Conservation (phyloP, 768 basidiomycete genomes). For the Hysterangium stoloniferum region DNA sequence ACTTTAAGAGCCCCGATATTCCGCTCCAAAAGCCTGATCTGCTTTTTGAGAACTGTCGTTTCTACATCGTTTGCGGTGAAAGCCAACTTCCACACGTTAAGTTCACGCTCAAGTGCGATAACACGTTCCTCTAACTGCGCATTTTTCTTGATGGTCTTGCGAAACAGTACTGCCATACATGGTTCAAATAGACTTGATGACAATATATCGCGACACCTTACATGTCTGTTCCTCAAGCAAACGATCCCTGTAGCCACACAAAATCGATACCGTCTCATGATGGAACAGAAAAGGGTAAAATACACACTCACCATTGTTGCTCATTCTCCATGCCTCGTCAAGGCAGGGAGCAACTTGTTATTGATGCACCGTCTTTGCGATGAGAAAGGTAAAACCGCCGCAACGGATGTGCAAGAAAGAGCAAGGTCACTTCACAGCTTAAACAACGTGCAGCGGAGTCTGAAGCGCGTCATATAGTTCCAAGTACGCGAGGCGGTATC, state of each 20-base stretch:
- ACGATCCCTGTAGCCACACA: background rate
- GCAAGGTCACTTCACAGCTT: background rate
- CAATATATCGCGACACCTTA: background rate
- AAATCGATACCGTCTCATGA: background rate
- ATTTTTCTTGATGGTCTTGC: conserved; percentile 52
- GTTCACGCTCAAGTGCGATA: conserved; percentile 60
- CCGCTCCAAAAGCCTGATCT: conserved; percentile 47
- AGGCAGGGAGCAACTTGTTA: background rate
- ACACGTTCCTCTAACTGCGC: conserved; percentile 56
- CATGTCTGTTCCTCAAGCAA: conserved; percentile 2
- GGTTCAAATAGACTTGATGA: background rate
- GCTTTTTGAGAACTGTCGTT: conserved; percentile 53
- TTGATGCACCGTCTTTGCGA: too few relatives aligned
- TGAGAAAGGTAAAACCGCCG: too few relatives aligned
- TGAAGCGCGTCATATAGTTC: background rate
- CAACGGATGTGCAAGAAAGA: background rate
- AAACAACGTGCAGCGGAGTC: background rate
- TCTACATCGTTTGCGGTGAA: conserved; percentile 53
- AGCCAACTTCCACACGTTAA: conserved; percentile 64
- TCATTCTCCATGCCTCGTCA: conserved; percentile 1
- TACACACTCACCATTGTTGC: background rate
- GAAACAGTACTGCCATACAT: background rate
- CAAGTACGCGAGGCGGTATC: too few relatives aligned
- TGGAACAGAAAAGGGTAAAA: background rate
- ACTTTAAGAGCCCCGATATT: conserved; percentile 3